These are phyloP conservation scores for Eryngium alpinum DNA, from an alignment of 140 eudicot genomes.

Conservation along the genomic window DNA sequence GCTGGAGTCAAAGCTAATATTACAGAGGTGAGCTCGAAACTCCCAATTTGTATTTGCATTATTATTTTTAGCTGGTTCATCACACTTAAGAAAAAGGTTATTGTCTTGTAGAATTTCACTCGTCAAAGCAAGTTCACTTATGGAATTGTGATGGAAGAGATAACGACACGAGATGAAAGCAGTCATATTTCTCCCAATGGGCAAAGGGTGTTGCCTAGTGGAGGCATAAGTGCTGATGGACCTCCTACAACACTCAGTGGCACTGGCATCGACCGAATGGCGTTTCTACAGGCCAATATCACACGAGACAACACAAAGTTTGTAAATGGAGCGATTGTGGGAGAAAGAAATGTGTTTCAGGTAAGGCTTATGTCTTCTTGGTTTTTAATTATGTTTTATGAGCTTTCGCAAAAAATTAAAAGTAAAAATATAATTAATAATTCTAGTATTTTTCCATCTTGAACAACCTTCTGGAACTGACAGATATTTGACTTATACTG, in stretches of 20 bases:
- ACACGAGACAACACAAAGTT: slow-evolving; percentile 63
- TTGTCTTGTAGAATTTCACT: slow-evolving; percentile 26
- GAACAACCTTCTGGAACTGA: not conserved
- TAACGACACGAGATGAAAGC: slow-evolving; percentile 54
- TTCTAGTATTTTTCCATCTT: not conserved
- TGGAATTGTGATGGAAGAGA: slow-evolving; percentile 67
- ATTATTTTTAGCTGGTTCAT: not conserved
- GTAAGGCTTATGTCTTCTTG: slow-evolving; percentile 15
- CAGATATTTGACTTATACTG: not conserved
- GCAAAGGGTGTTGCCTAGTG: slow-evolving; percentile 47
- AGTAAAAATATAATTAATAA: not conserved
- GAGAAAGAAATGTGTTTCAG: slow-evolving; percentile 72
- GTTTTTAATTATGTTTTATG: too few relatives aligned
- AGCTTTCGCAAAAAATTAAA: not conserved
- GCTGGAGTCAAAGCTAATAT: slow-evolving; percentile 54
- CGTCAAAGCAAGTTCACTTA: slow-evolving; percentile 61
- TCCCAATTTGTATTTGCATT: not conserved
- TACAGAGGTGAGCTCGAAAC: slow-evolving; percentile 36
- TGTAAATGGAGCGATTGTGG: slow-evolving; percentile 63
- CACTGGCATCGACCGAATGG: slow-evolving; percentile 60
- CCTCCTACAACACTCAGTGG: slow-evolving; percentile 70
- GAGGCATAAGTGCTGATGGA: slow-evolving; percentile 60
- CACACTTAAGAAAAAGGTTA: not conserved
- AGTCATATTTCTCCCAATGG: slow-evolving; percentile 44
- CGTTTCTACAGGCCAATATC: slow-evolving; percentile 57